Base-by-base conservation (phyloP, 2,329 filamentous ascomycete genomes). In the Stagonosporopsis rhizophila region DNA sequence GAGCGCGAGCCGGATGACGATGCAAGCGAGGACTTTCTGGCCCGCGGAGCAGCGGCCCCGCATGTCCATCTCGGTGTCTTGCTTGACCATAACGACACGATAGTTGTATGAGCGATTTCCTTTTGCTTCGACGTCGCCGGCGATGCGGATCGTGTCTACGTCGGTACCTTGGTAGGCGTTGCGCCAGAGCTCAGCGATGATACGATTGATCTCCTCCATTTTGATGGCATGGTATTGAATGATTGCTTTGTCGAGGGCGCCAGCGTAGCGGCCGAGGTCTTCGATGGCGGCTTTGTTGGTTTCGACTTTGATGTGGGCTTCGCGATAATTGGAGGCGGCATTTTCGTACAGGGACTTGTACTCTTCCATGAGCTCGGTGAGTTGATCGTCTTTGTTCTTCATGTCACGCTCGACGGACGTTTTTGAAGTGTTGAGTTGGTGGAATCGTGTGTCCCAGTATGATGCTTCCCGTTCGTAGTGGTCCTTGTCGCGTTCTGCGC, bases 31-130 rank as follows among this genome's bases (percentile, higher is more conserved):
- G 25, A 99, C 94, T 78, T 96, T 97, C 75, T 99, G 95, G 3
- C 95, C 95, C 1, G 95, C 95, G 65, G 91, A 96, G 82, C 95
- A 99, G 52, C 95, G 91, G 1, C 95, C 96, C 60, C 95, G 91
- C 95, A 99, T 99, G 79, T 99, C 95, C 92, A 99, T 96, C 77
- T 99, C 95, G 0, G 90, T 91, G 70, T 96, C 92, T 73, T 94
- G 89, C 80, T 99, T 99, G 66, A 96, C 87, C 95, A 99, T 99
- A 77, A 91, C 93, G 6, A 99, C 81, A 42, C 95, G 91, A 81
- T 99, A 99, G 78, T 99, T 98, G 83, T 98, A 98, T 60, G 83
- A 90, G 68, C 91, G 88, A 69, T 91, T 92, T 48, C 86, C 88
- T 53, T 86, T 85, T 37, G 82, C 82, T 74, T 98, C 95, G 67